A percentile compares a stretch with the other conserved stretches of the same genome.
Conservation (phyloP, 257 asterid genomes). For the Forsythia viridissima region DNA sequence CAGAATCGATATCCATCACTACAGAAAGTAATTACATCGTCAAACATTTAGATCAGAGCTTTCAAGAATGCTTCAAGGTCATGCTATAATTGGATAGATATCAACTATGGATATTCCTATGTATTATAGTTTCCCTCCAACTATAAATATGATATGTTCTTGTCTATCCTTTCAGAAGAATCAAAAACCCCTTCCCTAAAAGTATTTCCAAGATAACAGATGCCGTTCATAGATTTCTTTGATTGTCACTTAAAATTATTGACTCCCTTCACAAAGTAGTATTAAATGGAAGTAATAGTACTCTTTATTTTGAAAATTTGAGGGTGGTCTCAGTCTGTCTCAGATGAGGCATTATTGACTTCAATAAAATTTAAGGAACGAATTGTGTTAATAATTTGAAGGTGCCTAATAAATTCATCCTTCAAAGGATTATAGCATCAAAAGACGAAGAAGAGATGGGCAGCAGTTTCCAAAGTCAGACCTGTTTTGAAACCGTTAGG, state of each 20-base stretch:
- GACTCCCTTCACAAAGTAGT: not conserved
- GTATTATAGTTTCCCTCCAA: not conserved
- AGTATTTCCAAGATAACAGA: not conserved
- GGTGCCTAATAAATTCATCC: not conserved
- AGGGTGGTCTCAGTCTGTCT: not conserved
- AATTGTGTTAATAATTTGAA: not conserved
- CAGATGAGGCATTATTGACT: not conserved
- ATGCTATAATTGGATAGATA: not conserved
- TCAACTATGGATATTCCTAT: not conserved
- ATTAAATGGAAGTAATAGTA: not conserved
- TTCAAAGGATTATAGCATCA: not conserved
- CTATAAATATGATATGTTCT: not conserved
- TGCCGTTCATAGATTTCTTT: not conserved
- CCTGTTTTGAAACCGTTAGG: conserved; percentile 94
- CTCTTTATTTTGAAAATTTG: not conserved
- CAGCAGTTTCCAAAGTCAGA: conserved; percentile 13
- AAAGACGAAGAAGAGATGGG: not conserved
- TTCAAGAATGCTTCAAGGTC: conserved; percentile 2
- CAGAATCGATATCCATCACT: conserved; percentile 91
- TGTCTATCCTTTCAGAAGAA: not conserved
- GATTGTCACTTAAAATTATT: not conserved
- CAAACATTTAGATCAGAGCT: conserved; percentile 12
- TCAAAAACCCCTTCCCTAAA: not conserved
- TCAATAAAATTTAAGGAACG: not conserved
- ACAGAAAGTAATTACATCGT: conserved; percentile 22